Conservation (phyloP, 805 yeast genomes). For the Lipomyces anomalus region DNA sequence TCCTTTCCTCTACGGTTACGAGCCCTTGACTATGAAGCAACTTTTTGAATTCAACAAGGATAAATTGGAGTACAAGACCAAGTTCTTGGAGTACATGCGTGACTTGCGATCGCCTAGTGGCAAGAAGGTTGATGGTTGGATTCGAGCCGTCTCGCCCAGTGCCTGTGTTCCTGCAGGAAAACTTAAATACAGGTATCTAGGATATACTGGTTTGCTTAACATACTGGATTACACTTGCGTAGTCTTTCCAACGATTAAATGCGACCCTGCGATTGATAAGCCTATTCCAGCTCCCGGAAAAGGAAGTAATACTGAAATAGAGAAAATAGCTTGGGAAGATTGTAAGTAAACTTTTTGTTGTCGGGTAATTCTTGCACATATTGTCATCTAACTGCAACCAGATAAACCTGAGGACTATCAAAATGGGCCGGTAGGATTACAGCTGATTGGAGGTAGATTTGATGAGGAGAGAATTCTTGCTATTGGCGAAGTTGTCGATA, state of each 20-base stretch:
- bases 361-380: conserved; percentile 27
- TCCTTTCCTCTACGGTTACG: conserved; percentile 18
- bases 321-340: conserved; percentile 18
- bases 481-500: conserved; percentile 19
- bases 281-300: conserved; percentile 21
- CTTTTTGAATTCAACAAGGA: conserved; percentile 19
- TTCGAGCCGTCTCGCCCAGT: conserved; percentile 32
- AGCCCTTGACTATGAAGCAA: conserved; percentile 16
- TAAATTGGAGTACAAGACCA: conserved; percentile 24
- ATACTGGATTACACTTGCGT: conserved; percentile 42
- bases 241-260: conserved; percentile 44
- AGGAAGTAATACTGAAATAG: conserved; percentile 13
- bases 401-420: conserved; percentile 44
- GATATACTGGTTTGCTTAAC: conserved; percentile 40
- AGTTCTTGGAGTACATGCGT: conserved; percentile 21
- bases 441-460: conserved; percentile 48
- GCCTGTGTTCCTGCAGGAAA: conserved; percentile 23
- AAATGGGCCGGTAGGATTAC: conserved; percentile 53
- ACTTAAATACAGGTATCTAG: conserved; percentile 20
- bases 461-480: conserved; percentile 54
- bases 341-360: conserved; percentile 2
- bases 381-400: too few species aligned
- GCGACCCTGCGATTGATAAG: conserved; percentile 32
- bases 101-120: conserved; percentile 28
- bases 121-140: conserved; percentile 41